phyloP scores from a whole-genome alignment of 2,329 filamentous ascomycete species.

The Akanthomyces dipterigenus region DNA sequence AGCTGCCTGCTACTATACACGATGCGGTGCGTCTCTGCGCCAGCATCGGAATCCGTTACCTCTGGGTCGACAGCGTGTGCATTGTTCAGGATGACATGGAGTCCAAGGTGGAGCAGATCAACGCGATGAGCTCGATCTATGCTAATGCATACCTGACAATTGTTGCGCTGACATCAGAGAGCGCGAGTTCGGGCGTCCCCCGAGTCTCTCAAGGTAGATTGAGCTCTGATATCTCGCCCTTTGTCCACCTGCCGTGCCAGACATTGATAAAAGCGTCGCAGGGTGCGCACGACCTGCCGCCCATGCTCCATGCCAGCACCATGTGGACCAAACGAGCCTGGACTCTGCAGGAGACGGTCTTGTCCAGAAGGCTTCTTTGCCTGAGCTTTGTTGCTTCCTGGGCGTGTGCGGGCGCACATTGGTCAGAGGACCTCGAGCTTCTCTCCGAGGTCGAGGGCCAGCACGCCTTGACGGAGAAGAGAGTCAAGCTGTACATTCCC shows the following conservation, averaged over 20 bases:
- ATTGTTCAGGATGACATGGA: slow-evolving; percentile 9
- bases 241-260: slow-evolving; percentile 1
- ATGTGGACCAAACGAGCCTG: slow-evolving; percentile 8
- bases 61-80: slow-evolving; percentile 15
- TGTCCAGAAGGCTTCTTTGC: slow-evolving; percentile 8
- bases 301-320: neutral
- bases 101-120: slow-evolving; percentile 10
- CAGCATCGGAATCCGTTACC: slow-evolving; percentile 10
- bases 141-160: slow-evolving; percentile 10
- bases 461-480: neutral
- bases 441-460: slow-evolving; percentile 1
- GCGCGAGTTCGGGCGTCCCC: neutral
- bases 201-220: neutral
- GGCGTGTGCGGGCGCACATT: slow-evolving; percentile 9
- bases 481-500: neutral
- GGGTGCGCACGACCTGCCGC: neutral
- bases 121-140: slow-evolving; percentile 9
- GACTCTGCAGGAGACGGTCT: slow-evolving; percentile 11
- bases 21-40: slow-evolving; percentile 10
- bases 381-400: slow-evolving; percentile 4
- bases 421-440: slow-evolving; percentile 9
- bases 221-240: neutral
- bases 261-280: slow-evolving; percentile 1
- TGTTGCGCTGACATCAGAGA: slow-evolving; percentile 2
- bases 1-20: slow-evolving; percentile 10